Base-by-base conservation (phyloP, 306 rosid genomes). In the Dryas alaskensis region DNA sequence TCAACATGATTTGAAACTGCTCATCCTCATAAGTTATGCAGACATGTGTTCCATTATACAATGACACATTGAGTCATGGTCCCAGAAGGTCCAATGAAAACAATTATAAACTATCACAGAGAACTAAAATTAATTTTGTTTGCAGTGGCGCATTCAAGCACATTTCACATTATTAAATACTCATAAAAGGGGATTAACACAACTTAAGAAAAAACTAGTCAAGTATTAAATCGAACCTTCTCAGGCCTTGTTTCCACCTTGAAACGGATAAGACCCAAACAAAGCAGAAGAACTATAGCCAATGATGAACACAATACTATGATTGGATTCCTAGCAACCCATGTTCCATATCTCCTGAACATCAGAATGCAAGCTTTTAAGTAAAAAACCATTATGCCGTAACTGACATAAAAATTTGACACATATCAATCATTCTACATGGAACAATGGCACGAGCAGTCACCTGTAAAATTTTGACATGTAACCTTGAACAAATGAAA, bases 161-260 rank as follows among this genome's bases (percentile, higher is more conserved):
- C 50, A n/a, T 51, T 10, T 54, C 7, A 37, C 13, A 25, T 10
- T 19, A 0, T n/a, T 53, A 39, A 55, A 44, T 17, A 17, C 4
- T 40, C 42, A 22, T 70, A 70, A 17, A 73, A 31, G 37, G 37
- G 37, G 37, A 31, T 31, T 45, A 31, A 44, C 17, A 50, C 53
- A 13, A 76, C 43, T 39, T 51, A 46, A 70, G 70, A 73, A 17
- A 74, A 11, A 74, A 11, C 75, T 73, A 64, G 72, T 61, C 57
- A 74, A 10, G 27, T 58, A 52, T 62, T 25, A 75, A 59, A 68
- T 17, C 62, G 51, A 85, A 92, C 99, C 92, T 94, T 94, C 83
- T 87, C 95, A 57, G 99, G 97, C 60, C 97, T 82, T 69, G 99
- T 92, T 85, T 94, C 99, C 84, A 94, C 97, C 86, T 88, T 88